Base-by-base conservation (phyloP, 2,329 filamentous ascomycete species). In the Aspergillus caelatus region DNA sequence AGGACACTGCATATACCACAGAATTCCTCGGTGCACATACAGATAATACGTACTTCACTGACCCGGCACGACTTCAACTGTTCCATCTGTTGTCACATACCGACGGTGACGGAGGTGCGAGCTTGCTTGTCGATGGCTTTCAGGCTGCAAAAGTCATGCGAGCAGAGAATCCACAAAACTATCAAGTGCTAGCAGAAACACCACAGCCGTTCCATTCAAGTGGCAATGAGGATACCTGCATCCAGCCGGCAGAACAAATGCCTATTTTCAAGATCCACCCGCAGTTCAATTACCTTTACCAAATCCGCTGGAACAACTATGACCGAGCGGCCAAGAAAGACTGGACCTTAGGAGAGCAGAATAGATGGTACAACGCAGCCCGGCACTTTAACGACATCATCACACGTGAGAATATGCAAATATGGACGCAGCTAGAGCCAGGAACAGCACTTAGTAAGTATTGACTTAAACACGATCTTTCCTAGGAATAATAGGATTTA, bases 31-130 rank as follows among this genome's bases (percentile, higher is more conserved):
- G 88, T 23, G 90, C 91, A 0, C 95, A 99, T 78, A 98, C 94
- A 1, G 95, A 99, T 79, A 98, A 88, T 8, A 97, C 94, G 1
- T 98, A 99, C 78, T 98, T 98, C 80, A 93, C 88, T 26, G 94
- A 98, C 67, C 94, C 95, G 0, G 89, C 92, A 2, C 93, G 94
- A 11, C 85, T 99, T 39, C 95, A 99, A 77, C 89, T 95, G 30
- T 96, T 99, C 78, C 95, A 99, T 74, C 83, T 97, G 54, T 85
- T 98, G 32, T 95, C 92, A 0, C 92, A 96, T 76, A 90, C 88
- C 9, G 62, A 78, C 69, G 63, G 81, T 11, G 62, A 69, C 12
- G 95, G 94, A 11, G 95, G 95, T 7, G 83, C 88, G 58, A 94
- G 90, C 0, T 82, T 96, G 0, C 87, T 99, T 1, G 91, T 97